A percentile compares a stretch with the other conserved stretches of the same genome.
These are phyloP conservation scores for Crassisporium funariophilum DNA, from an alignment of 768 basidiomycete species.

Conservation along the genomic window DNA sequence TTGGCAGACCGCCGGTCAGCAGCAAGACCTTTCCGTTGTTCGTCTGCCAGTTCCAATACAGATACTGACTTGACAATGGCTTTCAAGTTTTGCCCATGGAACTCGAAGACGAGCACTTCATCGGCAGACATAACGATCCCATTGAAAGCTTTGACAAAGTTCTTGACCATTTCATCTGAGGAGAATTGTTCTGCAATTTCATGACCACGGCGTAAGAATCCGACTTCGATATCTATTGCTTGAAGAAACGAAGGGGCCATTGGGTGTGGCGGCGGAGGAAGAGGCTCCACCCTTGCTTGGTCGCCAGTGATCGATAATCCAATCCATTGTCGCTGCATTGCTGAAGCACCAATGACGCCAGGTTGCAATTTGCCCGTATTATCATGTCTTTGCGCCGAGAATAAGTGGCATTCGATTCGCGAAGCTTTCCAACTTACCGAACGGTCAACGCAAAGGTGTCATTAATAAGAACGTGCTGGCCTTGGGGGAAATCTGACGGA, in stretches of 20 bases:
- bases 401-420: background rate
- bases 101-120: slow-evolving; percentile 83
- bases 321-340: slow-evolving; percentile 87
- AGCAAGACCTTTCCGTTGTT: slow-evolving; percentile 49
- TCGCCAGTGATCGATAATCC: slow-evolving; percentile 81
- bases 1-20: slow-evolving; percentile 23
- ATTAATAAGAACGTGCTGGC: slow-evolving; percentile 79
- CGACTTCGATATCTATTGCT: slow-evolving; percentile 79
- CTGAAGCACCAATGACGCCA: slow-evolving; percentile 75
- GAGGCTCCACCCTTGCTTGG: slow-evolving; percentile 65
- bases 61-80: slow-evolving; percentile 63
- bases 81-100: slow-evolving; percentile 81
- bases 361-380: slow-evolving; percentile 69
- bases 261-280: slow-evolving; percentile 54
- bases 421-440: slow-evolving; percentile 46
- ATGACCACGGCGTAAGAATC: slow-evolving; percentile 55
- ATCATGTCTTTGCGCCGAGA: slow-evolving; percentile 54
- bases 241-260: slow-evolving; percentile 65
- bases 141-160: slow-evolving; percentile 74
- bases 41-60: slow-evolving; percentile 61
- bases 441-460: slow-evolving; percentile 70
- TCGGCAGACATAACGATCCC: slow-evolving; percentile 70
- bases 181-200: slow-evolving; percentile 75
- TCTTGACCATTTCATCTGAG: slow-evolving; percentile 80
- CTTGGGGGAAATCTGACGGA: slow-evolving; percentile 71